These are phyloP conservation scores for Lophium mytilinum DNA, from an alignment of 495 filamentous ascomycete species.

Conservation along the genomic window DNA sequence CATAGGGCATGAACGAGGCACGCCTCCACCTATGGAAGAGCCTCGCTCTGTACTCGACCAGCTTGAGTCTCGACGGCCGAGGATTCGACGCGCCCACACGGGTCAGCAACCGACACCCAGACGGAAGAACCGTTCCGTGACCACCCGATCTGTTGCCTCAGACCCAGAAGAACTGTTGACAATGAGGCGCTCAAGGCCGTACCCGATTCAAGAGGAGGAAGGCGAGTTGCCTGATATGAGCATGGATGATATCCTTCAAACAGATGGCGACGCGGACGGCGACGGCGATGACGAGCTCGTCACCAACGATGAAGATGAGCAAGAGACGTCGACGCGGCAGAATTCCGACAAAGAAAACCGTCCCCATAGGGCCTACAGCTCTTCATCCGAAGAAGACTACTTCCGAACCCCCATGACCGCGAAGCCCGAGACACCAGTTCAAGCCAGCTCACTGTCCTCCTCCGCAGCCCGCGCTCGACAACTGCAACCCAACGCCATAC, in stretches of 20 bases:
- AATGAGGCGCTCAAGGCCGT: conserved; percentile 13
- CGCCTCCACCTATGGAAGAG: conserved; percentile 55
- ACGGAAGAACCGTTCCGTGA: conserved; percentile 45
- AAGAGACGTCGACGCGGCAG: conserved; percentile 16
- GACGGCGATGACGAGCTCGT: conserved; percentile 87
- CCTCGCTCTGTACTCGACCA: conserved; percentile 49
- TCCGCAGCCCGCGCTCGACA: not conserved
- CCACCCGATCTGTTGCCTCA: conserved; percentile 46
- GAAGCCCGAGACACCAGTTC: conserved; percentile 10
- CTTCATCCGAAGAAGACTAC: conserved; percentile 22
- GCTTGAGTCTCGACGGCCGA: conserved; percentile 42
- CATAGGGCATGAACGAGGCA: conserved; percentile 53
- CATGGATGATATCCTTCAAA: conserved; percentile 38
- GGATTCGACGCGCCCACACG: conserved; percentile 29
- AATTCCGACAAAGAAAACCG: conserved; percentile 12
- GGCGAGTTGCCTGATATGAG: conserved; percentile 29
- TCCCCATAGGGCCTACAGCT: not conserved
- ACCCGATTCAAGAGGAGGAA: conserved; percentile 28
- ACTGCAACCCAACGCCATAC: not conserved
- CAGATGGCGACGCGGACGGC: conserved; percentile 69
- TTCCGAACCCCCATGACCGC: conserved; percentile 30
- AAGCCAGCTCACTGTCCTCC: conserved; percentile 10
- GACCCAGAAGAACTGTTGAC: conserved; percentile 47
- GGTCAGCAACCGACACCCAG: conserved; percentile 1
- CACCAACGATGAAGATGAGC: conserved; percentile 58